Conservation (phyloP, 2,329 filamentous ascomycete species). For the Aspergillus sp. region DNA sequence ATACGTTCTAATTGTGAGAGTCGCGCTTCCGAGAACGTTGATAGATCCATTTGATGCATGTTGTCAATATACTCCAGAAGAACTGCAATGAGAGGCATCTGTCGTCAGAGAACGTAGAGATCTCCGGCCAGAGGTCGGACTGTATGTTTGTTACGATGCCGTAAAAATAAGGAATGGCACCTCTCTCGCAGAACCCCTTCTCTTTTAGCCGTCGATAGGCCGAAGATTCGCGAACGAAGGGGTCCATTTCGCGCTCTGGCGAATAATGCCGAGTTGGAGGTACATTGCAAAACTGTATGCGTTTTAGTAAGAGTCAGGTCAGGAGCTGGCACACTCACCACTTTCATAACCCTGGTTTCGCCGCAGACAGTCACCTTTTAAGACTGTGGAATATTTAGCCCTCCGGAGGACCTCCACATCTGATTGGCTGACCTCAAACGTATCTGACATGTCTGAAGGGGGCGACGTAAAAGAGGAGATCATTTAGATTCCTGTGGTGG, state of each 20-base stretch:
- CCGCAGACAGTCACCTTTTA: conserved; percentile 12
- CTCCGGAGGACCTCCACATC: conserved; percentile 16
- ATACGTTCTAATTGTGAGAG: conserved; percentile 11
- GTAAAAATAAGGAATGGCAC: conserved; percentile 18
- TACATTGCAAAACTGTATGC: conserved; percentile 13
- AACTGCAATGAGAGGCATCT: conserved; percentile 14
- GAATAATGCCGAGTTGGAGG: conserved; percentile 1
- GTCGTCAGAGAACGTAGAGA: conserved; percentile 16
- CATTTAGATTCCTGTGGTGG: too few species aligned
- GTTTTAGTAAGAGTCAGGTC: not conserved
- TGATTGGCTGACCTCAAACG: not conserved
- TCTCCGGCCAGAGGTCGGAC: not conserved
- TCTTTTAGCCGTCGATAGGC: conserved; percentile 17
- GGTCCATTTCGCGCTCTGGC: conserved; percentile 11
- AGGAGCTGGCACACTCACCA: conserved; percentile 5
- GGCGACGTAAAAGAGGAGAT: too few species aligned
- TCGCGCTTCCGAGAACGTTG: conserved; percentile 8
- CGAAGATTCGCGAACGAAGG: conserved; percentile 16
- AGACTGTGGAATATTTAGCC: conserved; percentile 11
- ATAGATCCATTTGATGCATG: conserved; percentile 11
- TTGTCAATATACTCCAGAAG: conserved; percentile 18
- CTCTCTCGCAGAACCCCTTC: conserved; percentile 16
- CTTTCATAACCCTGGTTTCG: conserved; percentile 14
- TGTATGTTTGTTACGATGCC: conserved; percentile 4
- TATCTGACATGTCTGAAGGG: not conserved